phyloP scores from a whole-genome alignment of 306 rosid species.

The Glycine tomentella region DNA sequence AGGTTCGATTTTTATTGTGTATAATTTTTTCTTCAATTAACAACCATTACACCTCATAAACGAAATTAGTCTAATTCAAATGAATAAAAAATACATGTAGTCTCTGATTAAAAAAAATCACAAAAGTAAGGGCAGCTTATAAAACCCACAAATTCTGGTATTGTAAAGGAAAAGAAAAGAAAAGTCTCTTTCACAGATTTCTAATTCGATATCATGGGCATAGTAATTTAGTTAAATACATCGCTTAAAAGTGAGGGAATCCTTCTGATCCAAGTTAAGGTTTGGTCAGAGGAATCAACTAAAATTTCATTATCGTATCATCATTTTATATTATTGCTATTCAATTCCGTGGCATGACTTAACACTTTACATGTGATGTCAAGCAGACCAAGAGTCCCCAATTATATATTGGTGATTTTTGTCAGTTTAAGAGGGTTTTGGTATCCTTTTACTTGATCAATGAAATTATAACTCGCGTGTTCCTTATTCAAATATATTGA shows the following conservation, averaged over 20 bases:
- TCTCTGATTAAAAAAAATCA: too few species aligned
- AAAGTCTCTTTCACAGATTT: not conserved
- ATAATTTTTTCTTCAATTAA: too few species aligned
- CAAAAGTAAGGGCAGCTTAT: too few species aligned
- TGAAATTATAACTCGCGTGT: too few species aligned
- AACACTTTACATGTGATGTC: slow-evolving; percentile 3
- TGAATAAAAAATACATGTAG: too few species aligned
- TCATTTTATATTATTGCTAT: not conserved
- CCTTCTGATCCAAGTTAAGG: slow-evolving; percentile 18
- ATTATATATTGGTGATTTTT: too few species aligned
- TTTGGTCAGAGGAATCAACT: not conserved
- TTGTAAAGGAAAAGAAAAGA: not conserved
- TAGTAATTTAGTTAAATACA: not conserved
- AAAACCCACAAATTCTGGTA: not conserved
- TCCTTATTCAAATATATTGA: not conserved
- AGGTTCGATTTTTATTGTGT: not conserved
- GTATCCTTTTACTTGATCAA: too few species aligned
- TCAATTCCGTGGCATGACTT: slow-evolving; percentile 16
- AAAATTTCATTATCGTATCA: not conserved
- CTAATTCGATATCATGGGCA: not conserved
- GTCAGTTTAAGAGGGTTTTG: too few species aligned
- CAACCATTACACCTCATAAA: too few species aligned
- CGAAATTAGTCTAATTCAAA: too few species aligned
- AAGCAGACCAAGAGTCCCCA: too few species aligned
- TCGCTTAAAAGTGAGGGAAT: not conserved